Conservation (phyloP, 176 grass and related monocot genomes). For the Carex kokanica region DNA sequence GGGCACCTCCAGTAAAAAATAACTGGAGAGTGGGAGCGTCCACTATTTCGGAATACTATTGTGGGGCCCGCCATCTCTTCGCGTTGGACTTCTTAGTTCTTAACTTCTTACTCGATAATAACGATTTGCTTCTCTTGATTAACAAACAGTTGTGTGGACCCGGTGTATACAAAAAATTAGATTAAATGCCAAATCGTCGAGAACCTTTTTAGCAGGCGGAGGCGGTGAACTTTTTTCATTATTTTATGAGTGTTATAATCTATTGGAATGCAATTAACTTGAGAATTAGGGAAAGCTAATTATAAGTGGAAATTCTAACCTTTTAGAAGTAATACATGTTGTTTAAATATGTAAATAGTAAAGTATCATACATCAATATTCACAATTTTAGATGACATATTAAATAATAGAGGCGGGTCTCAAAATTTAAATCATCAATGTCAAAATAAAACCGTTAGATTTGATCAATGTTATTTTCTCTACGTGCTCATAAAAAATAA, state of each 20-base stretch:
- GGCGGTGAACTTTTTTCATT: not conserved
- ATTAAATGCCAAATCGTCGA: not conserved
- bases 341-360: not conserved
- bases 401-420: too few relatives aligned
- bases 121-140: not conserved
- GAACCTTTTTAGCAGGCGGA: not conserved
- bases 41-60: not conserved
- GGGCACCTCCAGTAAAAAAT: not conserved
- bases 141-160: not conserved
- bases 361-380: not conserved
- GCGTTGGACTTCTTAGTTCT: not conserved
- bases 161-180: not conserved
- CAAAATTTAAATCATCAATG: too few relatives aligned
- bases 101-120: not conserved
- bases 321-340: not conserved
- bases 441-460: too few relatives aligned
- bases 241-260: not conserved
- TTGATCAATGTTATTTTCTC: too few relatives aligned
- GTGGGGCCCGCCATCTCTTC: not conserved
- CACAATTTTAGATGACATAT: too few relatives aligned
- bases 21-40: not conserved
- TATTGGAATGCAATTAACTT: not conserved
- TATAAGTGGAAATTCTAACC: not conserved
- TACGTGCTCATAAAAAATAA: too few relatives aligned
- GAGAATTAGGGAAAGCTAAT: not conserved